These are phyloP conservation scores for Blastocystis sp. DNA, from an alignment of 352 stramenopile species.

Conservation along the genomic window DNA sequence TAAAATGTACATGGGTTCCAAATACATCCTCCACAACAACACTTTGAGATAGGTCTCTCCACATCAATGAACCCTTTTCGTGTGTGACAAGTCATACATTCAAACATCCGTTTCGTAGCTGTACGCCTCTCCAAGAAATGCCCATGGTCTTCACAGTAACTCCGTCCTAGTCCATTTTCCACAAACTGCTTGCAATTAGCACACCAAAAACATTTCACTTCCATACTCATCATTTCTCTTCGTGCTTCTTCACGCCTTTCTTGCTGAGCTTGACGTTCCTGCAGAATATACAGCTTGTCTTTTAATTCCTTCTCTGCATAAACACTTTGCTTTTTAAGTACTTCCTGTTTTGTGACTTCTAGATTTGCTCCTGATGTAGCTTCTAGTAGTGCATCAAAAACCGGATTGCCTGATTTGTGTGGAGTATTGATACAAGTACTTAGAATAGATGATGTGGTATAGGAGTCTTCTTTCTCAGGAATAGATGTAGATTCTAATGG, in stretches of 20 bases:
- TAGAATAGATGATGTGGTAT: neutral
- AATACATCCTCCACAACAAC: neutral
- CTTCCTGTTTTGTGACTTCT: neutral
- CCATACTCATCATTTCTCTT: conserved; percentile 28
- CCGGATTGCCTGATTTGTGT: neutral
- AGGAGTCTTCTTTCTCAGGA: too few relatives aligned
- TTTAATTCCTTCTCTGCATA: conserved; percentile 45
- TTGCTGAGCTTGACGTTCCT: neutral
- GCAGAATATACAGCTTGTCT: neutral
- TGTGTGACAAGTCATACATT: conserved; percentile 39
- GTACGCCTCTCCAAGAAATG: conserved; percentile 3
- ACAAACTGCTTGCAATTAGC: conserved; percentile 18
- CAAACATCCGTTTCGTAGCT: conserved; percentile 44
- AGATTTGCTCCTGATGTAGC: neutral
- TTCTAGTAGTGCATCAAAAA: conserved; percentile 37
- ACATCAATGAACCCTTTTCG: conserved; percentile 33
- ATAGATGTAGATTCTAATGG: neutral
- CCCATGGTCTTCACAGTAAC: conserved; percentile 9
- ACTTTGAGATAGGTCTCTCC: neutral
- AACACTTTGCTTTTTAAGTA: neutral
- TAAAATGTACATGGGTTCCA: conserved; percentile 32
- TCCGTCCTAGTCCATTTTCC: neutral
- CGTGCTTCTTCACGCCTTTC: conserved; percentile 19
- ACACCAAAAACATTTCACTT: conserved; percentile 40
- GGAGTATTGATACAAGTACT: neutral